Conservation (phyloP, 164 flowering plant genomes). For the Berberis vulgaris region DNA sequence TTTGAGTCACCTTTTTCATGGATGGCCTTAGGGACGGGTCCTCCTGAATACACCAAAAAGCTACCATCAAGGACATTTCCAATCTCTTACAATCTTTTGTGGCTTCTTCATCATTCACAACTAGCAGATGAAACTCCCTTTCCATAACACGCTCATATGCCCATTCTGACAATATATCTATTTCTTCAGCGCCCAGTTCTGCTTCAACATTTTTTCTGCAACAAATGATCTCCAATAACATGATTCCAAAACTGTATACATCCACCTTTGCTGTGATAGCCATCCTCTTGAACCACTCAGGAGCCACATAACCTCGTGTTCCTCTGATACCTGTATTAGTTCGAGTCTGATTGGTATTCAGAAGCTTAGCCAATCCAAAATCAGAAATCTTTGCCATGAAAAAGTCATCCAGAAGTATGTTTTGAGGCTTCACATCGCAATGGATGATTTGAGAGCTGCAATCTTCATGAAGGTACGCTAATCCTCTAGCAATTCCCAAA, state of each 20-base stretch:
- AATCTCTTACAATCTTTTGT: conserved; percentile 7
- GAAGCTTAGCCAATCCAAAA: conserved; percentile 25
- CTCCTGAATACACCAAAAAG: conserved; percentile 25
- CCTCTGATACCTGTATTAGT: conserved; percentile 18
- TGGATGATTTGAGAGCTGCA: conserved; percentile 19
- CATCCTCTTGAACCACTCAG: conserved; percentile 21
- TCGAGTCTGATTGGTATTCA: conserved; percentile 13
- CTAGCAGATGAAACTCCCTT: conserved; percentile 3
- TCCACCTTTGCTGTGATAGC: conserved; percentile 22
- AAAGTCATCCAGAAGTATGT: conserved; percentile 17
- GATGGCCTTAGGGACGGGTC: conserved; percentile 17
- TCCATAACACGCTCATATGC: conserved; percentile 14
- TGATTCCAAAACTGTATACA: conserved; percentile 21
- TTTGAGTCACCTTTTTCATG: conserved; percentile 18
- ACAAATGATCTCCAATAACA: conserved; percentile 21
- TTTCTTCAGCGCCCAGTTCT: conserved; percentile 3
- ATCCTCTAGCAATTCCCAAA: conserved; percentile 17
- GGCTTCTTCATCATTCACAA: conserved; percentile 17
- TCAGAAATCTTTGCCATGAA: conserved; percentile 15
- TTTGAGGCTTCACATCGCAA: conserved; percentile 22
- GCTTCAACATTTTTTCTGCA: conserved; percentile 8
- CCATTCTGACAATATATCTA: conserved; percentile 11
- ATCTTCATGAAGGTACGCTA: conserved; percentile 18
- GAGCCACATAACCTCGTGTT: conserved; percentile 20
- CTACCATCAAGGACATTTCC: conserved; percentile 16